phyloP scores from a whole-genome alignment of 2,329 filamentous ascomycete genomes.

The Colletotrichum sp. region DNA sequence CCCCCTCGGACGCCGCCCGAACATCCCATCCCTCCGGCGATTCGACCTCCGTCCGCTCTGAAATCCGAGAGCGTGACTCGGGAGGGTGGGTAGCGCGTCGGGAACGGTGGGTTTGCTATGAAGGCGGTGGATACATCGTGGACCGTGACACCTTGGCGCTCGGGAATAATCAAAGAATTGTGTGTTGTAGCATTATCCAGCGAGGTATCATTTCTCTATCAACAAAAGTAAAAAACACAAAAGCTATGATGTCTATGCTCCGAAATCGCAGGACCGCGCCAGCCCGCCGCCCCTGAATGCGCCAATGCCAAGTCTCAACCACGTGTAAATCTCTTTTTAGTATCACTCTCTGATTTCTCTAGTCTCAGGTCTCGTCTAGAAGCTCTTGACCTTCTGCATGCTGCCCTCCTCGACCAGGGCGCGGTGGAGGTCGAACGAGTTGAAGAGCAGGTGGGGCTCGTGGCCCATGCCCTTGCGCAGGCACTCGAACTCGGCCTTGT shows the following conservation, averaged over 20 bases:
- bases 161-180: neutral
- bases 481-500: slow-evolving; percentile 86
- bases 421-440: slow-evolving; percentile 89
- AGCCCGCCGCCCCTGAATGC: neutral
- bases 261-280: neutral
- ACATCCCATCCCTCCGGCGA: neutral
- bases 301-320: neutral
- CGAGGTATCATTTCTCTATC: slow-evolving; percentile 17
- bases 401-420: slow-evolving; percentile 82
- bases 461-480: slow-evolving; percentile 87
- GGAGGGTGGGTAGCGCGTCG: neutral
- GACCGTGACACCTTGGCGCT: neutral
- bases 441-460: slow-evolving; percentile 86
- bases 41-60: neutral
- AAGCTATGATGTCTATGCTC: neutral
- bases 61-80: neutral
- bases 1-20: neutral
- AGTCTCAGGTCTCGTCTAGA: slow-evolving; percentile 39
- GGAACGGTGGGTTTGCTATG: neutral
- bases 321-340: neutral
- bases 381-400: slow-evolving; percentile 79
- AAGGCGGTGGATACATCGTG: neutral
- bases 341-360: neutral
- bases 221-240: neutral
- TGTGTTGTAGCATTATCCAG: slow-evolving; percentile 2